Evolutionary conservation across 805 yeast genomes (phyloP).

Genomic region (Millerozyma miso): DNA sequence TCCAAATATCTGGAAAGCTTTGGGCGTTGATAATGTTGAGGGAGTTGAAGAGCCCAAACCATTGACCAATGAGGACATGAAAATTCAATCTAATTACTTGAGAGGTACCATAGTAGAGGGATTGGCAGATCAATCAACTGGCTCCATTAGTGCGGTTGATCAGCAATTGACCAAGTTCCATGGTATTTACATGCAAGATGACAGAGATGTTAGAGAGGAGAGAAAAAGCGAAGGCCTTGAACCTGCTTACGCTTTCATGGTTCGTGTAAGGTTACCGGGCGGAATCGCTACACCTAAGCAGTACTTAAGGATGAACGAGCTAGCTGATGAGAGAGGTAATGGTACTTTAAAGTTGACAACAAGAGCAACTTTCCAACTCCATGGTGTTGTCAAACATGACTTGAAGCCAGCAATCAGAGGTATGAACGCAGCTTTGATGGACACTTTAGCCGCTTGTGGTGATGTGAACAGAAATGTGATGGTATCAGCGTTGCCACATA

Average conservation of each 20-base stretch:
- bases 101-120: conserved; percentile 94
- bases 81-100: conserved; percentile 76
- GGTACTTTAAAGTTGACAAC: conserved; percentile 93
- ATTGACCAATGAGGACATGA: conserved; percentile 93
- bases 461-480: conserved; percentile 96
- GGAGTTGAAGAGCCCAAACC: conserved; percentile 89
- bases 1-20: conserved; percentile 75
- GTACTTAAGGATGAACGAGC: conserved; percentile 80
- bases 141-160: conserved; percentile 85
- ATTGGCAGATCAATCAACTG: conserved; percentile 74
- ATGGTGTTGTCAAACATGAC: conserved; percentile 88
- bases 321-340: conserved; percentile 80
- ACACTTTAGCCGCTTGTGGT: conserved; percentile 97
- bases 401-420: conserved; percentile 89
- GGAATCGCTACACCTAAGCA: conserved; percentile 84
- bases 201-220: conserved; percentile 90
- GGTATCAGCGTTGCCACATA: conserved; percentile 83
- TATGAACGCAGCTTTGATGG: conserved; percentile 85
- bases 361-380: conserved; percentile 95
- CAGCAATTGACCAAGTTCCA: conserved; percentile 96
- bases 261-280: conserved; percentile 92
- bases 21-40: conserved; percentile 78
- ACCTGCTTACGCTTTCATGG: conserved; percentile 97
- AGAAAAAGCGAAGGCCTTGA: conserved; percentile 90
- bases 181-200: conserved; percentile 98